phyloP scores from a whole-genome alignment of 768 basidiomycete genomes.

The Suillus bovinus region DNA sequence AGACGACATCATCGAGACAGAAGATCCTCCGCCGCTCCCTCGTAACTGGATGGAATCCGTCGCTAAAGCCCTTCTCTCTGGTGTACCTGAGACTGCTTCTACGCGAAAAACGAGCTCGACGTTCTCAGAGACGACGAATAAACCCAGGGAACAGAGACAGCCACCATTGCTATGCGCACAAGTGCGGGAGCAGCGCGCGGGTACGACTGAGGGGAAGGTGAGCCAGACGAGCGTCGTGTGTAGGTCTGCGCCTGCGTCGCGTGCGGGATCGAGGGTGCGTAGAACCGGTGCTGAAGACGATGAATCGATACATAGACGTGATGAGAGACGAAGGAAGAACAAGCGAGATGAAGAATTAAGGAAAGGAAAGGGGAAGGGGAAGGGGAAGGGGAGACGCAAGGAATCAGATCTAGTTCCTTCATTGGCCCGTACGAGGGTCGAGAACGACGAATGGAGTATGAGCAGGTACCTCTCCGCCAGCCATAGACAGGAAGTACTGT shows the following conservation, averaged over 20 bases:
- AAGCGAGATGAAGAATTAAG: conserved; percentile 19
- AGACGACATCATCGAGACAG: conserved; percentile 27
- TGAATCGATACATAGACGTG: conserved; percentile 17
- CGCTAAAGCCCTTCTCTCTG: conserved; percentile 62
- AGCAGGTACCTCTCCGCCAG: conserved; percentile 30
- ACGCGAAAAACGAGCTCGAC: conserved; percentile 24
- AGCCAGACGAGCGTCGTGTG: conserved; percentile 61
- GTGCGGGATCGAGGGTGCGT: conserved; percentile 49
- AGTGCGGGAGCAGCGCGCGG: conserved; percentile 32
- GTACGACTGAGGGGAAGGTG: conserved; percentile 37
- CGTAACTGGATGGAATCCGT: conserved; percentile 71
- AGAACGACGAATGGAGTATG: conserved; percentile 56
- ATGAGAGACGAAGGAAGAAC: conserved; percentile 25
- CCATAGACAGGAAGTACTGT: conserved; percentile 13
- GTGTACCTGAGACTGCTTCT: conserved; percentile 31
- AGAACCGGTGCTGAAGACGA: conserved; percentile 24
- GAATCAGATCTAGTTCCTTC: conserved; percentile 50
- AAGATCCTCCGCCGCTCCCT: conserved; percentile 54
- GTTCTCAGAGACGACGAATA: conserved; percentile 28
- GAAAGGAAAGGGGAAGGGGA: conserved; percentile 22
- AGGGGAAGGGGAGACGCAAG: conserved; percentile 34
- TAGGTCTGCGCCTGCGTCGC: conserved; percentile 68
- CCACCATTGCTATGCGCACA: conserved; percentile 38
- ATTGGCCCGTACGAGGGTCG: conserved; percentile 58
- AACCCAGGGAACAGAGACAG: conserved; percentile 16